Base-by-base conservation (phyloP, 2,329 filamentous ascomycete genomes). In the Paracoccidioides lutzii region DNA sequence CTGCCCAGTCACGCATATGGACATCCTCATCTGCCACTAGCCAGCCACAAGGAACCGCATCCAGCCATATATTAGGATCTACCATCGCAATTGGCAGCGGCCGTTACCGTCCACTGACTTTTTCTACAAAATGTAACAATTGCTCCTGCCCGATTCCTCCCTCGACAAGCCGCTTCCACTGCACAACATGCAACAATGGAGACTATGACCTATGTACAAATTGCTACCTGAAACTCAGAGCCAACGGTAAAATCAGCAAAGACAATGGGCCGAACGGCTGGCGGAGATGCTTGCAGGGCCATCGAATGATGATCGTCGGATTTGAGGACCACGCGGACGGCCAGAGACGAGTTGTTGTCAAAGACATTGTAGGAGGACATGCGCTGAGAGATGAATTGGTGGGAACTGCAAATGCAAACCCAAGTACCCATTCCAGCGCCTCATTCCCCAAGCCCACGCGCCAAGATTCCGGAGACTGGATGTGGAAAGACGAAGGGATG, bases 191-290 rank as follows among this genome's bases (percentile, higher is more conserved):
- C 69, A 82, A 81, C 53, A 75, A 79, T 35, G 90, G 90, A n/a
- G 87, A 94, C 67, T 95, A 93, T 68, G 88, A 96, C 62, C 81
- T 95, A 50, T 96, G 90, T 71, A 77, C 77, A 15, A 75, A 78
- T 3, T 96, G 90, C 75, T 96, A 96, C 69, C 73, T 78, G 52
- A 79, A 78, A 49, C 76, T 90, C 6, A 79, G 87, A 1, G 71
- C 76, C 1, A 78, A 78, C 0, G 78, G 80, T 7, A 81, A 81
- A 48, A 83, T 96, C 59, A 83, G 81, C 55, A 73, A 76, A 15
- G 85, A 90, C 58, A 90, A 95, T 61, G 90, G 90, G 0, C 77
- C 82, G 4, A 78, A 77, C 9, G 90, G 90, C 3, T 96, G 91
- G 91, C 79, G 90, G 9, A 79, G 90, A 51, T 97, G 91, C 66